phyloP scores from a whole-genome alignment of 2,329 filamentous ascomycete genomes.

The Claviceps sp. region DNA sequence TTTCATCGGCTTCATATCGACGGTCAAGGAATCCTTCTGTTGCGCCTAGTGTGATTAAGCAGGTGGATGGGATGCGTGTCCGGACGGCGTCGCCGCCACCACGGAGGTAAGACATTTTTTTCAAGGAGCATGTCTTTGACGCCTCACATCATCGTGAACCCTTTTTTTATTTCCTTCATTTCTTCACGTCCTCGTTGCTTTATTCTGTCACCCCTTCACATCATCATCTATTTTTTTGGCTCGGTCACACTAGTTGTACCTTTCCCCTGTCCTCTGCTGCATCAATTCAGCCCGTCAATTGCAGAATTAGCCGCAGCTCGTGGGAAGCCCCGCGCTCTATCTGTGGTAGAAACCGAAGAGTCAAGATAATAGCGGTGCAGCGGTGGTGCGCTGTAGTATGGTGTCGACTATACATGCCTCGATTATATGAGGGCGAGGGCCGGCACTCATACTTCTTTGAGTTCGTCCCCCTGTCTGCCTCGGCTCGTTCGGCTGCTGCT shows the following conservation, averaged over 20 bases:
- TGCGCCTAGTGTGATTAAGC: not conserved
- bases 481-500: not conserved
- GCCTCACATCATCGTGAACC: too few relatives aligned
- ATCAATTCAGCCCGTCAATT: not conserved
- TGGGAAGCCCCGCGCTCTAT: not conserved
- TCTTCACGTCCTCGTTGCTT: too few relatives aligned
- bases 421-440: not conserved
- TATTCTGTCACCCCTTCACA: not conserved
- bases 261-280: not conserved
- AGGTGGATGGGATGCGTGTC: not conserved
- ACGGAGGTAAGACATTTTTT: constrained; percentile 3
- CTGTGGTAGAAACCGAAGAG: not conserved
- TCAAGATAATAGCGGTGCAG: not conserved
- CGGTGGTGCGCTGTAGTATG: not conserved
- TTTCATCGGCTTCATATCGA: constrained; percentile 5
- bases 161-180: too few relatives aligned
- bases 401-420: not conserved
- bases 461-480: not conserved
- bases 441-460: not conserved
- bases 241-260: not conserved
- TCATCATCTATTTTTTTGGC: not conserved
- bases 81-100: constrained; percentile 5
- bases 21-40: constrained; percentile 3
- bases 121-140: too few relatives aligned
- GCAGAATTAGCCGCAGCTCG: not conserved